Percentiles rank a stretch among this genome's conserved stretches.
phyloP scores from a whole-genome alignment of 305 asterid genomes.

The Stenogyne calaminthoides region DNA sequence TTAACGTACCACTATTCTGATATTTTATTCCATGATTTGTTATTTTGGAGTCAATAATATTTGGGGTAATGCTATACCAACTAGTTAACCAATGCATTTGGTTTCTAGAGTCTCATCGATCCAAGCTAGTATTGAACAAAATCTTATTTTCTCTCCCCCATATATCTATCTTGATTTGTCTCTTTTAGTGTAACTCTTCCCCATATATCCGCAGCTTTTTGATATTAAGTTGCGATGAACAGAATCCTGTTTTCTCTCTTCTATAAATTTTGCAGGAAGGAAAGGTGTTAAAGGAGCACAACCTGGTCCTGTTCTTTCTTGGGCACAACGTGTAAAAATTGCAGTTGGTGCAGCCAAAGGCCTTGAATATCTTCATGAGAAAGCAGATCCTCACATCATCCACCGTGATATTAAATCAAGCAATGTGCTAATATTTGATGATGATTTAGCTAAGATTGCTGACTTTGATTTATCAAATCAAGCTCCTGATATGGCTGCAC shows the following conservation, averaged over 20 bases:
- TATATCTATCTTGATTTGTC: not conserved
- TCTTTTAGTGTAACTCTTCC: not conserved
- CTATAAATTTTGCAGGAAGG: conserved; percentile 39
- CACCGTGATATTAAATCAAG: conserved; percentile 65
- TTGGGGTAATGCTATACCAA: not conserved
- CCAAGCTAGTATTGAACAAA: no score
- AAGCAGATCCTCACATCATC: conserved; percentile 49
- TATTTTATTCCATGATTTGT: not conserved
- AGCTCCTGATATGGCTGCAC: conserved; percentile 61
- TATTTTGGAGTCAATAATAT: not conserved
- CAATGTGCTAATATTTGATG: conserved; percentile 58
- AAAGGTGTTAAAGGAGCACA: conserved; percentile 66
- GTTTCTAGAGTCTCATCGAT: not conserved
- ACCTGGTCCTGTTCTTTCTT: conserved; percentile 61
- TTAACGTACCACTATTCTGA: not conserved
- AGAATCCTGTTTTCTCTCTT: not conserved
- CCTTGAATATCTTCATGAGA: conserved; percentile 62
- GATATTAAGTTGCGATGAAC: not conserved
- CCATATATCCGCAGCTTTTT: not conserved
- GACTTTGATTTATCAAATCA: conserved; percentile 58
- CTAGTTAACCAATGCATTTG: not conserved
- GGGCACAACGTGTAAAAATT: conserved; percentile 60
- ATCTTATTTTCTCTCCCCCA: no score
- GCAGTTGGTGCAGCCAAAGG: conserved; percentile 64
- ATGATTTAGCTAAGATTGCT: conserved; percentile 53